Conservation (phyloP, 2,329 filamentous ascomycete species). For the Bertia moriformis region DNA sequence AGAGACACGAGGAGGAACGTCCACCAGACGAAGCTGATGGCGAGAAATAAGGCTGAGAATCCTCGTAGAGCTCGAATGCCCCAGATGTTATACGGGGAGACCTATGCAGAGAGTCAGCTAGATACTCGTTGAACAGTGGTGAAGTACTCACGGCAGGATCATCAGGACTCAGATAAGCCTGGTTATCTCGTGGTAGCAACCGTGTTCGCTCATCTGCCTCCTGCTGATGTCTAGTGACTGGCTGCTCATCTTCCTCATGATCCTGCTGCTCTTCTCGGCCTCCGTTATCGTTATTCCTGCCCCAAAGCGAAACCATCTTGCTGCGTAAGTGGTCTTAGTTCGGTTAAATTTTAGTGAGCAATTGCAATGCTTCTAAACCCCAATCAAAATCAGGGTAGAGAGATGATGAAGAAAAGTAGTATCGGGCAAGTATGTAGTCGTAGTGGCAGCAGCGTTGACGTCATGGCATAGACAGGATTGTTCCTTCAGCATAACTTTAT, state of each 20-base stretch:
- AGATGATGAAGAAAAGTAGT: too few species aligned
- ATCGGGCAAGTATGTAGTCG: too few species aligned
- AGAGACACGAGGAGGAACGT: constrained; percentile 49
- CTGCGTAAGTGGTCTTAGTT: too few species aligned
- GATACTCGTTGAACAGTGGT: not conserved
- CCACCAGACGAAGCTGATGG: constrained; percentile 53
- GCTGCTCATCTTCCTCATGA: not conserved
- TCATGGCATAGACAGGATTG: too few species aligned
- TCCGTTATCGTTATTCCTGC: not conserved
- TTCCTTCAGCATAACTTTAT: too few species aligned
- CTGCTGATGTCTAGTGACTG: not conserved
- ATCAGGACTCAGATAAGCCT: not conserved
- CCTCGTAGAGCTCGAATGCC: constrained; percentile 46
- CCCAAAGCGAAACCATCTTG: not conserved
- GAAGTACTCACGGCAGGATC: constrained; percentile 21
- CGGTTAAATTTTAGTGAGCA: too few species aligned
- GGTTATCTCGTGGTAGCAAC: not conserved
- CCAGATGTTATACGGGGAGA: constrained; percentile 52
- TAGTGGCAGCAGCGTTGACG: too few species aligned
- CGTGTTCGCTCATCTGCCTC: not conserved
- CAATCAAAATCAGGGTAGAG: too few species aligned
- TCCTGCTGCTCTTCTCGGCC: not conserved
- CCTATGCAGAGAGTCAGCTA: not conserved
- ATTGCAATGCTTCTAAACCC: too few species aligned
- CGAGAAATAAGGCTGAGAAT: constrained; percentile 42